Base-by-base conservation (phyloP, 1,284 basidiomycete species). In the Moesziomyces sp. region DNA sequence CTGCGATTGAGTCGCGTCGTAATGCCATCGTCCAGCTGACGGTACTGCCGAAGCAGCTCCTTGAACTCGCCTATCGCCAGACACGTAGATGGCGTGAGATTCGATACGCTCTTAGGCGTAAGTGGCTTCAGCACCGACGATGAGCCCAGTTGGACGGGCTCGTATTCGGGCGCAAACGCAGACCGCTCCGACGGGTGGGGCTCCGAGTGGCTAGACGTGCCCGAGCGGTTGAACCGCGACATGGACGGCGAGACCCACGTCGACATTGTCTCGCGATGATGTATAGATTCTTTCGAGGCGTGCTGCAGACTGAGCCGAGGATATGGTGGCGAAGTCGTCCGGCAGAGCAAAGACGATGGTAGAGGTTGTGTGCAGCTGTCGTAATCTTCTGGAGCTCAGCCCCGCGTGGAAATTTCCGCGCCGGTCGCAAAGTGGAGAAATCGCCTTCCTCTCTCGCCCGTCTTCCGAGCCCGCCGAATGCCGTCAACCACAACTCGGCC, bases 21-120 rank as follows among this genome's bases (percentile, higher is more conserved):
- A 44, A 83, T 74, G 0, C 67, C 56, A 46, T 83, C 81, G 58
- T 83, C 81, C n/a, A 83, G 55, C 14, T 62, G 54, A 5, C 81
- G 76, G 26, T 82, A 81, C 56, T 81, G 76, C 3, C 78, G 71
- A 18, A 82, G 64, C 8, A 82, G 69, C 23, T 78, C 76, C 50
- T 76, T 73, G 58, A 81, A 81, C 21, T 79, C 73, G n/a, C 61
- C 47, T 3, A 81, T 55, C 4, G 72, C 65, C 4, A 81, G 55
- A 57, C 80, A 81, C 3, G 70, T 63, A 1, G 60, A 60, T 0
- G 76, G 66, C 1, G 64, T 71, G 21, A 81, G 53, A 43, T 81
- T 76, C 13, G 51, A 58, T 1, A 81, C 78, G 21, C 24, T 46
- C 3, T 64, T 59, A 33, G 70, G 64, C 3, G 70, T 67, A 9